These are phyloP conservation scores for Globisporangium yorkense DNA, from an alignment of 352 stramenopile species.

Conservation along the genomic window DNA sequence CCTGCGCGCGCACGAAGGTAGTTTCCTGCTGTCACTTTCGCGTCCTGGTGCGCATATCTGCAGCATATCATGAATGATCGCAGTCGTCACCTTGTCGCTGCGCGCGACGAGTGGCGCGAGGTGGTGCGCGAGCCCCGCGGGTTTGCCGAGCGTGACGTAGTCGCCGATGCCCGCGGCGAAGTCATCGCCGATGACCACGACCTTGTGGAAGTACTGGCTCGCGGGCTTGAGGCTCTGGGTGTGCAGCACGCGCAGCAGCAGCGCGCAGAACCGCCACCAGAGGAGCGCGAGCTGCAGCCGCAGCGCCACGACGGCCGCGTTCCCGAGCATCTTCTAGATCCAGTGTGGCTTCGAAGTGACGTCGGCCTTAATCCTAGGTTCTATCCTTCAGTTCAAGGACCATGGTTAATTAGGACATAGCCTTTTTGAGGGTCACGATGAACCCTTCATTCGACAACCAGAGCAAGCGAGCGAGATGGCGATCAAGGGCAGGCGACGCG, in stretches of 20 bases:
- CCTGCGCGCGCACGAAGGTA: constrained; percentile 20
- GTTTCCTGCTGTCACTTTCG: background rate
- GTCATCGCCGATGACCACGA: constrained; percentile 80
- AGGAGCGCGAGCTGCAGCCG: constrained; percentile 53
- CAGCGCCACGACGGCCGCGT: constrained; percentile 25
- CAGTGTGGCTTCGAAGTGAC: too few species aligned
- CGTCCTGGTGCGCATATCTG: background rate
- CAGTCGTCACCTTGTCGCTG: constrained; percentile 48
- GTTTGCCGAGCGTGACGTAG: constrained; percentile 53
- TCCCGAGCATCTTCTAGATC: background rate
- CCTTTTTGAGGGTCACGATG: background rate
- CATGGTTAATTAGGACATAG: background rate
- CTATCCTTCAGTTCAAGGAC: background rate
- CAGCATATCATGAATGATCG: background rate
- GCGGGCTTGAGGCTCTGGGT: constrained; percentile 42
- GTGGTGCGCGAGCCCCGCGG: constrained; percentile 47
- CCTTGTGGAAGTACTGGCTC: constrained; percentile 75
- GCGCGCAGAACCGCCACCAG: constrained; percentile 65
- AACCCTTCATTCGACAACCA: too few species aligned
- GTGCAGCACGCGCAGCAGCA: constrained; percentile 32
- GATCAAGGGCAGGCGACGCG: constrained; percentile 53
- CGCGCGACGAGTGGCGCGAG: constrained; percentile 38
- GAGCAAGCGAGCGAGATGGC: constrained; percentile 27
- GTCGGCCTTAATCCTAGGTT: too few species aligned
- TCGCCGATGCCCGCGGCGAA: constrained; percentile 77